Percentiles rank a stretch among this genome's conserved stretches.
Conservation (phyloP, 2,329 filamentous ascomycete genomes). For the Scortechinia acanthostroma region DNA sequence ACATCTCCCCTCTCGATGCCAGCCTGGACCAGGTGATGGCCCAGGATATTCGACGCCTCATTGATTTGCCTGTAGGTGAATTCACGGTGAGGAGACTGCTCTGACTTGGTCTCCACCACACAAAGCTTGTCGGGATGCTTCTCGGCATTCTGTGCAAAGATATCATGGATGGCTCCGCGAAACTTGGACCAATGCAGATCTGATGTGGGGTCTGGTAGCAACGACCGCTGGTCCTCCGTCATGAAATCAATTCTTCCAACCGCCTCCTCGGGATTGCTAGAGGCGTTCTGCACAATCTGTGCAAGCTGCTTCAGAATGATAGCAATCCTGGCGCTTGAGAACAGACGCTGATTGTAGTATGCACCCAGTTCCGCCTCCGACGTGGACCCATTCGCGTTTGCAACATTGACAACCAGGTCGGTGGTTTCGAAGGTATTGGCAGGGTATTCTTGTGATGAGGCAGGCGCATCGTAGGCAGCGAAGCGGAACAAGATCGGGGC, state of each 20-base stretch:
- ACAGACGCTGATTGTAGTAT: conserved; percentile 32
- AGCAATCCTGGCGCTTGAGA: conserved; percentile 31
- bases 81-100: conserved; percentile 42
- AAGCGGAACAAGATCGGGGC: conserved; percentile 33
- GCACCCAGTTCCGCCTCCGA: conserved; percentile 21
- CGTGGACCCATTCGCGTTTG: conserved; percentile 11
- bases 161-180: conserved; percentile 62
- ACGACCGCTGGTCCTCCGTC: conserved; percentile 10
- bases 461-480: conserved; percentile 33
- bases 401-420: conserved; percentile 28
- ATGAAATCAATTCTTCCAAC: conserved; percentile 32
- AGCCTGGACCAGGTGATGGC: conserved; percentile 69
- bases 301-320: conserved; percentile 30
- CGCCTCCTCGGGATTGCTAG: conserved; percentile 23
- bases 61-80: conserved; percentile 85
- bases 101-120: conserved; percentile 33
- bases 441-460: conserved; percentile 25
- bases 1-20: conserved; percentile 77
- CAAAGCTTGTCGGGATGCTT: conserved; percentile 54
- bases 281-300: conserved; percentile 27
- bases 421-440: conserved; percentile 31
- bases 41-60: conserved; percentile 73
- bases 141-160: conserved; percentile 60
- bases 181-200: conserved; percentile 65
- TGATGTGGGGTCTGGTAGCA: conserved; percentile 54